Conservation (phyloP, 139 green algal species). For the Chlamydomonas sp. region DNA sequence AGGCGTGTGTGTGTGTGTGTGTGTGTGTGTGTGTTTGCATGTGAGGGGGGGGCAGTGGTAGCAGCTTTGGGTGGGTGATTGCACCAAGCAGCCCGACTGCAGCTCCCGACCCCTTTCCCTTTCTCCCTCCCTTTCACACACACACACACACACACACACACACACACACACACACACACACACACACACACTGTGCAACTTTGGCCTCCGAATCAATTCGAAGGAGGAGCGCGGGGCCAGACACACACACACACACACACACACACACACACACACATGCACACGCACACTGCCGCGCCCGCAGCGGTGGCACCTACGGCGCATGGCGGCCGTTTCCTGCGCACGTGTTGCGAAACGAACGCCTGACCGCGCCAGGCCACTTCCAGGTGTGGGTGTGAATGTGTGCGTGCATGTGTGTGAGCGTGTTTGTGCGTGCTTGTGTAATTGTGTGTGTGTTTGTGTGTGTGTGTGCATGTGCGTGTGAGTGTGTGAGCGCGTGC, state of each 20-base stretch:
- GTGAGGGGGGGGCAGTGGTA: not conserved
- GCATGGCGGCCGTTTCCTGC: not conserved
- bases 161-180: too few relatives aligned
- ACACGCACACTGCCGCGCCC: not conserved
- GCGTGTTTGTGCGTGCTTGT: slow-evolving; percentile 11
- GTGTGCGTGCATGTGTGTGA: slow-evolving; percentile 5
- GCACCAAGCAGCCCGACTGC: too few relatives aligned
- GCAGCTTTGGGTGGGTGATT: too few relatives aligned
- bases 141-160: too few relatives aligned
- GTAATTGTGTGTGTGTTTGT: slow-evolving; percentile 8
- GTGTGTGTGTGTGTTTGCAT: not conserved
- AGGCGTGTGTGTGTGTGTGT: not conserved
- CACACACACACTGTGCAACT: too few relatives aligned
- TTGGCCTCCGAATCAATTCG: too few relatives aligned
- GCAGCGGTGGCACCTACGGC: not conserved
- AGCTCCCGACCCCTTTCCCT: too few relatives aligned
- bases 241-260: too few relatives aligned
- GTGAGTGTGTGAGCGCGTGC: too few relatives aligned
- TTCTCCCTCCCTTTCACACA: too few relatives aligned
- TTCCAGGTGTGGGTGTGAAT: slow-evolving; percentile 14
- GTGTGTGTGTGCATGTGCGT: not conserved
- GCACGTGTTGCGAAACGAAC: not conserved
- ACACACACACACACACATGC: too few relatives aligned
- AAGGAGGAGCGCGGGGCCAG: too few relatives aligned
- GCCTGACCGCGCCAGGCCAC: not conserved